These are phyloP conservation scores for Pythium insidiosum DNA, from an alignment of 352 stramenopile genomes.

Conservation along the genomic window DNA sequence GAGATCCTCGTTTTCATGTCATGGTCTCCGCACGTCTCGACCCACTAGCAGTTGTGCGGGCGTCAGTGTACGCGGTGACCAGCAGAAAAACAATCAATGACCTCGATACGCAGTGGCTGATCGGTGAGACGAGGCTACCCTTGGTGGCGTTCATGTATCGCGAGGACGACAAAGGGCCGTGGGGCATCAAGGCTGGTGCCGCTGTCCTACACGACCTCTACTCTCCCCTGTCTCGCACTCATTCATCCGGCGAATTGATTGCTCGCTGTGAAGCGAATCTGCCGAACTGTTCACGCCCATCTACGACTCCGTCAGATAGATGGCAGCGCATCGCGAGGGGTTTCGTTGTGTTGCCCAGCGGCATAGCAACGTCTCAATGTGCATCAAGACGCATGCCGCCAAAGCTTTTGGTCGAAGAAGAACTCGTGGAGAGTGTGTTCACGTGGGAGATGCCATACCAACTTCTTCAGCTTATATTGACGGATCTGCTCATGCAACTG, in stretches of 20 bases:
- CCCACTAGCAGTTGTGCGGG: constrained; percentile 38
- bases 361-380: too few species aligned
- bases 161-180: constrained; percentile 15
- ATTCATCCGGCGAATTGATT: constrained; percentile 66
- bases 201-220: constrained; percentile 44
- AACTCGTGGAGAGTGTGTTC: constrained; percentile 84
- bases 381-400: too few species aligned
- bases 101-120: constrained; percentile 64
- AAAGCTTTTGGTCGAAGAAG: constrained; percentile 80
- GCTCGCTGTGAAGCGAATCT: constrained; percentile 68
- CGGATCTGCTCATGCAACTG: constrained; percentile 64
- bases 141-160: constrained; percentile 38
- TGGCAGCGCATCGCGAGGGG: constrained; percentile 63
- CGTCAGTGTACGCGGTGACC: constrained; percentile 62
- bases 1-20: constrained; percentile 70
- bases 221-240: constrained; percentile 51
- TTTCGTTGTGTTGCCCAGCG: constrained; percentile 34
- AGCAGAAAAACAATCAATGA: constrained; percentile 47
- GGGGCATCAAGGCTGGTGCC: constrained; percentile 13
- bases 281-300: too few species aligned
- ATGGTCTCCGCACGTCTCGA: constrained; percentile 66
- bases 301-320: too few species aligned
- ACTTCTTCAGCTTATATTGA: constrained; percentile 69
- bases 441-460: constrained; percentile 85
- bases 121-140: constrained; percentile 50